Evolutionary conservation across 345 rosid species (phyloP).

Genomic region (Euphorbia peplus): DNA sequence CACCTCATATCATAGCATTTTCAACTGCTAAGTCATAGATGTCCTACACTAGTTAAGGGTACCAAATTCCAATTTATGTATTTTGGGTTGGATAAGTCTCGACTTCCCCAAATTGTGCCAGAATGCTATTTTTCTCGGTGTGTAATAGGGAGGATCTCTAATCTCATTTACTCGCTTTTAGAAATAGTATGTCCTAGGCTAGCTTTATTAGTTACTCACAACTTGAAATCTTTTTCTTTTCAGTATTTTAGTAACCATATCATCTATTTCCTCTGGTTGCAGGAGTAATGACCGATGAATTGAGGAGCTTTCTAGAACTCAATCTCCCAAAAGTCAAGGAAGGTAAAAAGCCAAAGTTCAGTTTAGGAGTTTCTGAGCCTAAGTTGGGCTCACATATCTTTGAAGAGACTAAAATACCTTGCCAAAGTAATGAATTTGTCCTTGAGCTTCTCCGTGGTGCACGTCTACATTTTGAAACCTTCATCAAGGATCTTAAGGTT

Average conservation of each 20-base stretch:
- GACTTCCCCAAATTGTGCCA: not conserved
- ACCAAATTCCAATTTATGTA: too few species aligned
- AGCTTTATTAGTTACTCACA: not conserved
- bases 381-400: conserved; percentile 80
- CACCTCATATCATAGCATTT: not conserved
- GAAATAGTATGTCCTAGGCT: not conserved
- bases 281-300: conserved; percentile 73
- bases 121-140: not conserved
- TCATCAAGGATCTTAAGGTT: conserved; percentile 92
- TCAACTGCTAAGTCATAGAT: not conserved
- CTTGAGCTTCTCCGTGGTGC: conserved; percentile 91
- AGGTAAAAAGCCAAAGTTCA: conserved; percentile 73
- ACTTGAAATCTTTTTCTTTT: not conserved
- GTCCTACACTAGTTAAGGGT: not conserved
- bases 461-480: conserved; percentile 71
- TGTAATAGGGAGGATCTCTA: too few species aligned
- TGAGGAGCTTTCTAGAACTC: conserved; percentile 78
- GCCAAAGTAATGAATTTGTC: conserved; percentile 80
- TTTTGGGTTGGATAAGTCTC: too few species aligned
- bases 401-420: conserved; percentile 74
- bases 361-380: conserved; percentile 79
- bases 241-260: not conserved
- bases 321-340: conserved; percentile 86
- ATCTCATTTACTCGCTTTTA: not conserved
- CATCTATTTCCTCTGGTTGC: not conserved